A percentile compares a stretch with the other conserved stretches of the same genome.
Evolutionary conservation across 108 stramenopile genomes (phyloP).

Genomic region (Discostella pseudostelligera): DNA sequence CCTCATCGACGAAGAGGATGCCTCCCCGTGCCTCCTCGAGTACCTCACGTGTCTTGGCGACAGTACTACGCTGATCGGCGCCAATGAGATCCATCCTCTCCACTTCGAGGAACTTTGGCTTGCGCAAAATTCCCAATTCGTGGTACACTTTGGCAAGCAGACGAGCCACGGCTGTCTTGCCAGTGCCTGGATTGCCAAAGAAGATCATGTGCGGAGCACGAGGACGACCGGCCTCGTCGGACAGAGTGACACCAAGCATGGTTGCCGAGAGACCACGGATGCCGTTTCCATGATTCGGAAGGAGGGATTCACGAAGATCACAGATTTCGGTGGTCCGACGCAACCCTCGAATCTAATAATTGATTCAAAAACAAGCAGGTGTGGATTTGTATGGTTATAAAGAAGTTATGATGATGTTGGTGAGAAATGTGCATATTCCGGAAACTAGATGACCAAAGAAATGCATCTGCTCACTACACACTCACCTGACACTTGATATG

Average conservation of each 20-base stretch:
- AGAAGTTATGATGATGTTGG: not conserved
- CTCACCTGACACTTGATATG: slow-evolving; percentile 88
- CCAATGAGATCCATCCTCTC: slow-evolving; percentile 87
- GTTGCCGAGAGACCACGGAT: slow-evolving; percentile 55
- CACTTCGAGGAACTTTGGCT: slow-evolving; percentile 88
- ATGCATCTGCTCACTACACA: no score
- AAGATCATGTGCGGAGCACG: slow-evolving; percentile 86
- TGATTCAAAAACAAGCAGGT: no score
- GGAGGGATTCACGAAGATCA: slow-evolving; percentile 77
- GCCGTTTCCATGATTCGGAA: slow-evolving; percentile 51
- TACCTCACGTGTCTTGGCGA: slow-evolving; percentile 85
- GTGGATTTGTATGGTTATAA: not conserved
- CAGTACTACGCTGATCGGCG: slow-evolving; percentile 68
- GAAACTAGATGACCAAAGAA: no score
- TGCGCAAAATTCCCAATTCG: slow-evolving; percentile 81
- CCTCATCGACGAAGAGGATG: slow-evolving; percentile 90
- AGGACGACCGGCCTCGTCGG: slow-evolving; percentile 66
- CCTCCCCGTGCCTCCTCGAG: slow-evolving; percentile 86
- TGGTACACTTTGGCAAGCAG: slow-evolving; percentile 88
- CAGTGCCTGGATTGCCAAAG: slow-evolving; percentile 93
- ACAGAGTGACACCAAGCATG: slow-evolving; percentile 54
- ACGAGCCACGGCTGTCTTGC: slow-evolving; percentile 95
- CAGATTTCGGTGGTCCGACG: slow-evolving; percentile 86
- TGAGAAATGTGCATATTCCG: not conserved
- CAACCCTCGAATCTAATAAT: slow-evolving; percentile 83